Evolutionary conservation across 176 grass and related monocot genomes (phyloP).

Genomic region (Musa schizocarpa): DNA sequence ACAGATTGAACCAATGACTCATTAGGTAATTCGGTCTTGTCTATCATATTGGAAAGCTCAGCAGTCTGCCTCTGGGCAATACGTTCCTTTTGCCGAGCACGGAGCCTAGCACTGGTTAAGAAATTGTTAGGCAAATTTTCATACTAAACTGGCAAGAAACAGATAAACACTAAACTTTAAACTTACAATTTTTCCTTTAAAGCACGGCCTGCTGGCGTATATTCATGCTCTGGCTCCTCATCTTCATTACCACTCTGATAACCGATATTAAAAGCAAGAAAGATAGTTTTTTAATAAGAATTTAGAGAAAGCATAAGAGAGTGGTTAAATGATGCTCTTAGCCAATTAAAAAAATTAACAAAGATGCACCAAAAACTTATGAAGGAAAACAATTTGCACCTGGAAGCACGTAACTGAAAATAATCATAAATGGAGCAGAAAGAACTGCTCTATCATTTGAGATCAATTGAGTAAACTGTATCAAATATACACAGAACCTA

Average conservation of each 20-base stretch:
- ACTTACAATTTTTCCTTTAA: constrained; percentile 98
- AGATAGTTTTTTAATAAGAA: not conserved
- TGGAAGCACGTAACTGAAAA: too few relatives aligned
- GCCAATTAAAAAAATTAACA: not conserved
- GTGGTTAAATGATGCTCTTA: not conserved
- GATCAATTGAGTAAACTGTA: too few relatives aligned
- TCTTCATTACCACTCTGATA: constrained; percentile 72
- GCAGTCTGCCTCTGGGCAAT: constrained; percentile 51
- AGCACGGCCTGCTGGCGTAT: constrained; percentile 67
- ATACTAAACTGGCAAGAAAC: constrained; percentile 23
- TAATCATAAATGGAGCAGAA: too few relatives aligned
- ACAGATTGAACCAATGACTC: constrained; percentile 29
- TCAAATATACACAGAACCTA: too few relatives aligned
- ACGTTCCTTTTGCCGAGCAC: constrained; percentile 81
- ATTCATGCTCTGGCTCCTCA: constrained; percentile 63
- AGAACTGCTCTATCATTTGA: too few relatives aligned
- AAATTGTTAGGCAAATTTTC: not conserved
- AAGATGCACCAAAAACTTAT: not conserved
- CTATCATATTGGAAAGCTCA: constrained; percentile 26
- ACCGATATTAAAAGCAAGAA: constrained; percentile 21
- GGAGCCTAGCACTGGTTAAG: constrained; percentile 72
- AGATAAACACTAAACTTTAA: constrained; percentile 17
- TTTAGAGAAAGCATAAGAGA: not conserved
- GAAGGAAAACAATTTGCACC: too few relatives aligned
- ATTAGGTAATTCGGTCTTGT: constrained; percentile 34